Base-by-base conservation (phyloP, 2,329 filamentous ascomycete species). In the Sporothrix protearum region DNA sequence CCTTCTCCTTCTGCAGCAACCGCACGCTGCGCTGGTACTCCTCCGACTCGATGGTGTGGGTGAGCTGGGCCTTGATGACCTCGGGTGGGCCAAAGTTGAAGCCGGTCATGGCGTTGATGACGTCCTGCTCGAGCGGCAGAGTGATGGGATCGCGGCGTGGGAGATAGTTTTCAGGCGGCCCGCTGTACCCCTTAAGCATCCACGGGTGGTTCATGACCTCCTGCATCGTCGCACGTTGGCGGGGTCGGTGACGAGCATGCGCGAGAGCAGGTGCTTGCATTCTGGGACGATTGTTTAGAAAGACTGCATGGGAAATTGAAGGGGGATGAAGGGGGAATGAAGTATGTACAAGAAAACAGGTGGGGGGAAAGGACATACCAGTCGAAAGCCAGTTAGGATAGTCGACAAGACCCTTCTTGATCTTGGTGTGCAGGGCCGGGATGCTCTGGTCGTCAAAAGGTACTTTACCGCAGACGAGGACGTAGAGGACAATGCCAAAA, bases 381-480 rank as follows among this genome's bases (percentile, higher is more conserved):
- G 89, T 89, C 71, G 93, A 95, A 51, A 99, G 85, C 89, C 96
- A 98, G 73, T 90, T 92, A 2, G 96, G 96, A 80, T 98, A 99
- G 79, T 99, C 96, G 22, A 98, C 96, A 68, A 92, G 83, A 47
- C 96, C 96, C 79, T 97, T 97, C 84, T 99, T 99, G 81, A 99
- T 99, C 83, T 99, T 99, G 72, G 95, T 94, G 82, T 99, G 96
- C 66, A 99, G 85, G 74, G 97, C 94, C 47, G 95, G 96, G 94
- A 99, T 99, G 83, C 94, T 97, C 82, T 99, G 96, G 79, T 99
- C 96, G 79, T 99, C 96, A 78, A 99, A 99, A 0, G 96, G 96
- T 3, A 99, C 96, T 81, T 98, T 98, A 69, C 96, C 96, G 79
- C 96, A 98, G 3, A 98, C 96, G 73, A 99, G 82, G 72, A 99